Percentiles rank a stretch among this genome's conserved stretches.
These are phyloP conservation scores for Pulveroboletus sp. DNA, from an alignment of 768 basidiomycete species.

Conservation along the genomic window DNA sequence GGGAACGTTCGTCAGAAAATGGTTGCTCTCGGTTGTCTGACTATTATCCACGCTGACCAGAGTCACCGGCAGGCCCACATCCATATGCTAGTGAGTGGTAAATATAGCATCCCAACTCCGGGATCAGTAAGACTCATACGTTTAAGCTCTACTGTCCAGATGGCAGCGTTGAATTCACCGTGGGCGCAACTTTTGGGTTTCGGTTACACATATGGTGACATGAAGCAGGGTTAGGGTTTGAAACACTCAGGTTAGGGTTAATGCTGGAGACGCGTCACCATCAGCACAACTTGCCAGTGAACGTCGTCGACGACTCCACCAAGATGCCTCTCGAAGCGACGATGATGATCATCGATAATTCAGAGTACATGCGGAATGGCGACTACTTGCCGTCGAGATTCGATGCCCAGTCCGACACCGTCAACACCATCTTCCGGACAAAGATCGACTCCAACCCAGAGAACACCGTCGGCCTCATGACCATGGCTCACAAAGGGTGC, in stretches of 20 bases:
- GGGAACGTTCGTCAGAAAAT: too few relatives aligned
- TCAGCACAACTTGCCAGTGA: slow-evolving; percentile 3
- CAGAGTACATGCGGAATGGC: slow-evolving; percentile 94
- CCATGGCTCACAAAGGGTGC: slow-evolving; percentile 95
- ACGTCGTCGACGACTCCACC: slow-evolving; percentile 12
- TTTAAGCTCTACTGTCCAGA: not conserved
- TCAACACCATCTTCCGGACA: slow-evolving; percentile 82
- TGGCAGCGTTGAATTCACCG: not conserved
- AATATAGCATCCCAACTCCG: not conserved
- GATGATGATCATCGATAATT: slow-evolving; percentile 97
- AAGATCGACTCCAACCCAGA: slow-evolving; percentile 97
- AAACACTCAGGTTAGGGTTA: slow-evolving; percentile 16
- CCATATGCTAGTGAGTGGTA: not conserved
- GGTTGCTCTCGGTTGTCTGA: not conserved
- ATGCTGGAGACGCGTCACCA: slow-evolving; percentile 26
- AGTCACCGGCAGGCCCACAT: not conserved
- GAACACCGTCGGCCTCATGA: slow-evolving; percentile 96
- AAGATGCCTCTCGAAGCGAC: slow-evolving; percentile 97
- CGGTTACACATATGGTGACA: too few relatives aligned
- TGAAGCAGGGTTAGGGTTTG: not conserved
- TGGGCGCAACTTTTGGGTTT: too few relatives aligned
- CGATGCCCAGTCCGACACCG: slow-evolving; percentile 88
- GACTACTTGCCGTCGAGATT: slow-evolving; percentile 86
- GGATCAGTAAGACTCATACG: not conserved
- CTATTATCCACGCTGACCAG: not conserved